phyloP scores from a whole-genome alignment of 768 basidiomycete genomes.

The Suillus cothurnatus region DNA sequence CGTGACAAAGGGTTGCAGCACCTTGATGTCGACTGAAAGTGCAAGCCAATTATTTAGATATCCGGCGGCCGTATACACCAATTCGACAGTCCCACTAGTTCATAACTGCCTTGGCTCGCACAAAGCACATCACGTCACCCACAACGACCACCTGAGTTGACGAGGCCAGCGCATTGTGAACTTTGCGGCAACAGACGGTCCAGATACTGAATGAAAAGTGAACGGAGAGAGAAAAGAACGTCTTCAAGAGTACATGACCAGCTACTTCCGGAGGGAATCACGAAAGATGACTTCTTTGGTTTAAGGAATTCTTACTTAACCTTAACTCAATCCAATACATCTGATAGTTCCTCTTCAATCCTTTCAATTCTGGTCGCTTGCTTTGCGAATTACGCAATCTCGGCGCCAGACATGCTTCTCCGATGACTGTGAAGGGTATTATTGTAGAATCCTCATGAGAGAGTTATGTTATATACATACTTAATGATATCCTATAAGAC shows the following conservation, averaged over 20 bases:
- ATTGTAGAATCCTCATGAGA: conserved; percentile 24
- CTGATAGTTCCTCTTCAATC: conserved; percentile 55
- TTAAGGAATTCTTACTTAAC: neutral
- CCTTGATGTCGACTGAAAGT: neutral
- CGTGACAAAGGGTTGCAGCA: neutral
- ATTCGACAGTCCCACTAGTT: neutral
- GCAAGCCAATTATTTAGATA: neutral
- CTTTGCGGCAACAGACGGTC: neutral
- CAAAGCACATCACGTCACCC: too few species aligned
- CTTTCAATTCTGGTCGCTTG: conserved; percentile 58
- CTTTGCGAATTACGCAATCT: conserved; percentile 52
- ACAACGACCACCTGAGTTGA: neutral
- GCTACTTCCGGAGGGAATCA: neutral
- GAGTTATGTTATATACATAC: neutral
- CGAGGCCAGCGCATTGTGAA: neutral
- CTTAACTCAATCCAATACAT: conserved; percentile 34
- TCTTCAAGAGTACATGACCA: neutral
- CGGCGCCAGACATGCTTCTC: conserved; percentile 56
- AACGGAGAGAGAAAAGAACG: neutral
- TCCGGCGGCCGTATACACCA: neutral
- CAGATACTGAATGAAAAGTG: neutral
- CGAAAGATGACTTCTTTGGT: neutral
- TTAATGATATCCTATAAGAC: neutral
- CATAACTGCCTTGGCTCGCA: neutral
- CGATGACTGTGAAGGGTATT: conserved; percentile 61